phyloP scores from a whole-genome alignment of 257 asterid genomes.

The Salvia hispanica region DNA sequence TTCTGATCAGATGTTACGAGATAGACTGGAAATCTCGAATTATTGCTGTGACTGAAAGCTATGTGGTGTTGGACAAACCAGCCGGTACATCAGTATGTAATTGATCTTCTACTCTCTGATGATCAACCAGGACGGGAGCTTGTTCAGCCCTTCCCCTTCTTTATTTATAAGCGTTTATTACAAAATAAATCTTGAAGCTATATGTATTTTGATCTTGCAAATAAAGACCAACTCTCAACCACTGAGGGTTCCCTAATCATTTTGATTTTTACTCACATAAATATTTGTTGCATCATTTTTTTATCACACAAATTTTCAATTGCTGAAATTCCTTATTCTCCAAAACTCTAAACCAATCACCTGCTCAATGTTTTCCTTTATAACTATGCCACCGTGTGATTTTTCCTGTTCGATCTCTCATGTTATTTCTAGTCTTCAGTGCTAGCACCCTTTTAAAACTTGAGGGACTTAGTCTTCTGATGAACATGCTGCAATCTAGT shows the following conservation, averaged over 20 bases:
- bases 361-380: neutral
- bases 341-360: neutral
- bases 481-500: neutral
- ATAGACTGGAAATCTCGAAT: slow-evolving; percentile 94
- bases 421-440: neutral
- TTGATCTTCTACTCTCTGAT: slow-evolving; percentile 23
- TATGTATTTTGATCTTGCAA: too few relatives aligned
- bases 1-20: slow-evolving; percentile 75
- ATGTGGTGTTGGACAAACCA: slow-evolving; percentile 90
- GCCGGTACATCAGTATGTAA: slow-evolving; percentile 95
- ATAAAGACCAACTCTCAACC: too few relatives aligned
- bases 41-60: slow-evolving; percentile 68
- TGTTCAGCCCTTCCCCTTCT: slow-evolving; percentile 15
- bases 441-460: neutral
- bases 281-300: neutral
- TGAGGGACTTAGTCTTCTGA: neutral
- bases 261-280: neutral
- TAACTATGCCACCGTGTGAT: neutral
- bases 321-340: neutral
- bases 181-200: too few relatives aligned
- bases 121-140: neutral
- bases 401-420: neutral
- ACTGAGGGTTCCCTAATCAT: neutral
- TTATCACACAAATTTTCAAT: neutral
- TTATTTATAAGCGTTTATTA: too few relatives aligned